phyloP scores from a whole-genome alignment of 2,329 filamentous ascomycete genomes.

The Magnaporthiopsis poae region DNA sequence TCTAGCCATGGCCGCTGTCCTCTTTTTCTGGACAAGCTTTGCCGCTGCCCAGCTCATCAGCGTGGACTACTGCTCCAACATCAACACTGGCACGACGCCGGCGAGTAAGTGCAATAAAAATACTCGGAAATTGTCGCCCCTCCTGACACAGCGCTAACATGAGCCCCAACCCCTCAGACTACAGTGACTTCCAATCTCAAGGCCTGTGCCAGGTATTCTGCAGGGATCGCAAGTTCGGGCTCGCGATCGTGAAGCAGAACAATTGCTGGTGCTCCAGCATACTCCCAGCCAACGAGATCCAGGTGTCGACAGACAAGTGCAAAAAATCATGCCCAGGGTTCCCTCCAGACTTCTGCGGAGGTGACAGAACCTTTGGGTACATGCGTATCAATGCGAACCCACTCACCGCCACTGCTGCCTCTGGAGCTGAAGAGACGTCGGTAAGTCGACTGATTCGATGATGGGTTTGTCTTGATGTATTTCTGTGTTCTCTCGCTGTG shows the following conservation, averaged over 20 bases:
- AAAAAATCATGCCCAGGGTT: constrained; percentile 57
- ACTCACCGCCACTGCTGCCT: constrained; percentile 48
- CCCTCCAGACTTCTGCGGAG: constrained; percentile 56
- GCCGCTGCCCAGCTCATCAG: constrained; percentile 21
- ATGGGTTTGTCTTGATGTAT: background rate
- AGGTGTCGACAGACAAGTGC: constrained; percentile 40
- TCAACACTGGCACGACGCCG: constrained; percentile 33
- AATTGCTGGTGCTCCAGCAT: constrained; percentile 70
- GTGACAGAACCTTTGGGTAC: constrained; percentile 54
- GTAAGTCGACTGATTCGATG: constrained; percentile 10
- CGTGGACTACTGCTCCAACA: constrained; percentile 34
- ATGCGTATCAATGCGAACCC: constrained; percentile 38
- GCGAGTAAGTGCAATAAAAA: constrained; percentile 28
- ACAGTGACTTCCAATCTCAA: constrained; percentile 55
- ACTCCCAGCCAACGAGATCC: constrained; percentile 38
- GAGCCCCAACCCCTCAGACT: constrained; percentile 29
- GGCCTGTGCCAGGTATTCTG: constrained; percentile 58
- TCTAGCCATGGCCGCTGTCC: background rate
- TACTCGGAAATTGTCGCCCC: too few relatives aligned
- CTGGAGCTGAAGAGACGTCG: background rate
- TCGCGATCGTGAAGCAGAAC: constrained; percentile 55
- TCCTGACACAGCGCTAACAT: background rate
- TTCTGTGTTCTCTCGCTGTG: background rate
- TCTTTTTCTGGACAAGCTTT: constrained; percentile 14
- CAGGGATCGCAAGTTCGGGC: constrained; percentile 43